Base-by-base conservation (phyloP, 495 filamentous ascomycete species). In the Penicillium simplicissimum region DNA sequence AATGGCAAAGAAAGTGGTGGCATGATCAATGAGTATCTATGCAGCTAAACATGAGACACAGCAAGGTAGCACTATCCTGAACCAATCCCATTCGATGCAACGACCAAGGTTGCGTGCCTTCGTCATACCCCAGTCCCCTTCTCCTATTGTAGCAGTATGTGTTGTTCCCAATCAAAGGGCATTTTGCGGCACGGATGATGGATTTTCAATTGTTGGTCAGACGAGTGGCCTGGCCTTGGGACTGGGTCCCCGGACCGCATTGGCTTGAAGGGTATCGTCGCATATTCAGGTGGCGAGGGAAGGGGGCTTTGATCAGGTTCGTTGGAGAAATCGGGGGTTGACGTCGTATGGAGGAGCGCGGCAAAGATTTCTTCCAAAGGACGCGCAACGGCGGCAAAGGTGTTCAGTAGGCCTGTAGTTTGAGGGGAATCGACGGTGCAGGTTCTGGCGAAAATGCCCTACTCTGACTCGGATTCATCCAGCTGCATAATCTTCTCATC, bases 401-500 rank as follows among this genome's bases (percentile, higher is more conserved):
- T 28, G 11, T 23, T 4, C 36, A 23, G 31, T 14, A 11, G 38
- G n/a, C 17, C 19, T 23, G 36, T 25, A 10, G 14, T 55, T 42
- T 10, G 21, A 31, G 21, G 53, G 19, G 43, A 25, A 25, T 6
- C 8, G n/a, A 14, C 6, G 3, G 33, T 42, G n/a, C 6, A 37
- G 36, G 4, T n/a, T 48, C 21, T 19, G 47, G 13, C 23, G 42
- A 11, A 23, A 25, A 28, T 19, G 19, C 3, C 35, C 53, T 75
- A 81, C 38, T 83, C 81, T 3, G 81, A 82, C 31, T 80, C 81
- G 13, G 77, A 81, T 51, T 83, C 81, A 14, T 83, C 80, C 0
- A 81, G 76, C 65, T 81, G 80, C 74, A 82, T 77, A 52, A 83
- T 79, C 64, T 82, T 84, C 34, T 82, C 79, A 51, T 82, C 80